Evolutionary conservation across 164 flowering plant species (phyloP).

Genomic region (Berberis vulgaris): DNA sequence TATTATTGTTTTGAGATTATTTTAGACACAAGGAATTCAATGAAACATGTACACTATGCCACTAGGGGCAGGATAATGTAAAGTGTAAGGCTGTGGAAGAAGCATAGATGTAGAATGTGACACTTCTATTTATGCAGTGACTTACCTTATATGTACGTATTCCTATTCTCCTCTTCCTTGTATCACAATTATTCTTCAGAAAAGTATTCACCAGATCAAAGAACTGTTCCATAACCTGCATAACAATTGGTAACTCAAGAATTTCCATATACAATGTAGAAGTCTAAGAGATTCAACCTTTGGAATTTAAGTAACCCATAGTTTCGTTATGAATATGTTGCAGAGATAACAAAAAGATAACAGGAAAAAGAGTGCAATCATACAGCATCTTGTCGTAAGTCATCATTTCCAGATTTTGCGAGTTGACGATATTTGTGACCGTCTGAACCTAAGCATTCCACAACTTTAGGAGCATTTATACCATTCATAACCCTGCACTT

Average conservation of each 20-base stretch:
- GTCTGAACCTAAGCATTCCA: conserved; percentile 91
- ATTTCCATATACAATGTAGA: not conserved
- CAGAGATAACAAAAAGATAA: not conserved
- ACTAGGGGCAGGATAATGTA: too few relatives aligned
- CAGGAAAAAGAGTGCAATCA: conserved; percentile 9
- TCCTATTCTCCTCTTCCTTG: conserved; percentile 76
- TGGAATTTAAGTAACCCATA: not conserved
- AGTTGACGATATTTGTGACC: conserved; percentile 84
- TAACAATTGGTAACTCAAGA: not conserved
- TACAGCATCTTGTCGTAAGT: conserved; percentile 99
- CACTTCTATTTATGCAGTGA: not conserved
- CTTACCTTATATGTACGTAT: conserved; percentile 95
- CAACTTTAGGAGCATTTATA: conserved; percentile 96
- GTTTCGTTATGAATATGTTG: not conserved
- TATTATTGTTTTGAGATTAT: too few relatives aligned
- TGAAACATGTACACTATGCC: too few relatives aligned
- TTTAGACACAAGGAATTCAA: too few relatives aligned
- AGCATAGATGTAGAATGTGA: too few relatives aligned
- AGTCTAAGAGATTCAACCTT: not conserved
- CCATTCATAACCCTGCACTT: conserved; percentile 91
- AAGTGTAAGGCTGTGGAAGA: too few relatives aligned
- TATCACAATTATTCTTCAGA: conserved; percentile 65
- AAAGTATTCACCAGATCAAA: conserved; percentile 92
- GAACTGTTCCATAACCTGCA: conserved; percentile 99
- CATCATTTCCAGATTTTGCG: conserved; percentile 99